Percentiles rank a stretch among this genome's conserved stretches.
These are phyloP conservation scores for Parietaria judaica DNA, from an alignment of 306 rosid genomes.

Conservation along the genomic window DNA sequence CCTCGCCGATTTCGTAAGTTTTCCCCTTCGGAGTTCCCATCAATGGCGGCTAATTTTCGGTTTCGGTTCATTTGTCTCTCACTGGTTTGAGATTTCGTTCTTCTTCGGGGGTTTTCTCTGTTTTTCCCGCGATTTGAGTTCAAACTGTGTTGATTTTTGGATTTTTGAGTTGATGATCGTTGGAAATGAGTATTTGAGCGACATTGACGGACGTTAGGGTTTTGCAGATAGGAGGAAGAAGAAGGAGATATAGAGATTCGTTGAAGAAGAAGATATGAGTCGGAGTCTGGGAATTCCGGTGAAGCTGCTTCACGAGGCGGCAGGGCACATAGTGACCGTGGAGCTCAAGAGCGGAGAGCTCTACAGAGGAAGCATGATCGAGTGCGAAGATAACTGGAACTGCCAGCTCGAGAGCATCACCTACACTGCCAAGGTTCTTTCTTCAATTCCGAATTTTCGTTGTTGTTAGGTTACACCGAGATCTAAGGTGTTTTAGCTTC, in stretches of 20 bases:
- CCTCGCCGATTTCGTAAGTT: too few species aligned
- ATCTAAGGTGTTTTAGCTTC: not conserved
- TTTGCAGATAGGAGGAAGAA: constrained; percentile 6
- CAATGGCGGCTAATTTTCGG: too few species aligned
- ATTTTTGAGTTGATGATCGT: too few species aligned
- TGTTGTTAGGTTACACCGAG: not conserved
- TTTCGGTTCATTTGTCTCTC: too few species aligned
- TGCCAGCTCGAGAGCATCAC: constrained; percentile 98
- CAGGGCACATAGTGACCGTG: constrained; percentile 88
- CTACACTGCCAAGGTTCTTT: constrained; percentile 85
- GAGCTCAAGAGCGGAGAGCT: constrained; percentile 99
- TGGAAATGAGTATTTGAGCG: too few species aligned
- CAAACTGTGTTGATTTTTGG: too few species aligned
- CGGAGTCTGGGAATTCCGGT: constrained; percentile 97
- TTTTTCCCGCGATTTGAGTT: too few species aligned
- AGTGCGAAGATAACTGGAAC: constrained; percentile 98
- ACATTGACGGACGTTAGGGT: constrained; percentile 27
- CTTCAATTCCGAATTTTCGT: not conserved
- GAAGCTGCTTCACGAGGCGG: constrained; percentile 96
- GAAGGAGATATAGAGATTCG: not conserved
- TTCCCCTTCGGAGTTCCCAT: too few species aligned
- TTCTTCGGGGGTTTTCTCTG: too few species aligned
- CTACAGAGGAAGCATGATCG: constrained; percentile 91
- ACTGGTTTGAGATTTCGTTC: too few species aligned
- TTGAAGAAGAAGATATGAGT: constrained; percentile 43